Evolutionary conservation across 1,284 basidiomycete species (phyloP).

Genomic region (Cryptococcus amylolentus): DNA sequence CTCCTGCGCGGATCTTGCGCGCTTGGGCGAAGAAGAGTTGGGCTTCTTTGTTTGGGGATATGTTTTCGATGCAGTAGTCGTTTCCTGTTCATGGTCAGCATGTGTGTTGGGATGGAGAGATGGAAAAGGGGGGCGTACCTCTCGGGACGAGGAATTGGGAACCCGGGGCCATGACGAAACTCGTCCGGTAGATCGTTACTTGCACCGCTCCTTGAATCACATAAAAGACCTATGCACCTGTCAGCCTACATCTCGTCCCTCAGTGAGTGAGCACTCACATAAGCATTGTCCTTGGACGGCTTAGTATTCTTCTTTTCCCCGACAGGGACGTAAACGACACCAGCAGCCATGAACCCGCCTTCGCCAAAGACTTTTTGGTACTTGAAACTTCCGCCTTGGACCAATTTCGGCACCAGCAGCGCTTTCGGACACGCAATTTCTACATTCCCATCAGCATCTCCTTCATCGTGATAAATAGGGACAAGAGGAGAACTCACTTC

Average conservation of each 20-base stretch:
- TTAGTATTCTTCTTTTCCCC: slow-evolving; percentile 79
- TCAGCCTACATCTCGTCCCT: background rate
- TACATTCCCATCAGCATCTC: slow-evolving; percentile 31
- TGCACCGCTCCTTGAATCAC: slow-evolving; percentile 83
- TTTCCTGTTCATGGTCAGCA: slow-evolving; percentile 60
- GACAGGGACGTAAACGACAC: slow-evolving; percentile 76
- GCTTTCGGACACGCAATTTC: slow-evolving; percentile 72
- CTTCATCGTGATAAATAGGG: background rate
- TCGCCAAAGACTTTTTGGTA: slow-evolving; percentile 97
- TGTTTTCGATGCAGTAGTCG: slow-evolving; percentile 83
- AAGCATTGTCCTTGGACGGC: slow-evolving; percentile 87
- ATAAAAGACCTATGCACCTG: slow-evolving; percentile 67
- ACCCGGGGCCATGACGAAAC: slow-evolving; percentile 72
- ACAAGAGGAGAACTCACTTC: slow-evolving; percentile 59
- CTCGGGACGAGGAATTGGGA: slow-evolving; percentile 88
- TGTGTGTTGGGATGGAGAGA: background rate
- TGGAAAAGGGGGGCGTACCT: slow-evolving; percentile 56
- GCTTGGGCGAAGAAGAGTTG: slow-evolving; percentile 91
- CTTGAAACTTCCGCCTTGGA: slow-evolving; percentile 62
- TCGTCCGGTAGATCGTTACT: slow-evolving; percentile 74
- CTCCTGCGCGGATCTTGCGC: slow-evolving; percentile 60
- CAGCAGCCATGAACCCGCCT: slow-evolving; percentile 83
- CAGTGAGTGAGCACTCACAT: slow-evolving; percentile 58
- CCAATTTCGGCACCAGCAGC: slow-evolving; percentile 59
- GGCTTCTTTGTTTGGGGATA: slow-evolving; percentile 66